Evolutionary conservation across 768 basidiomycete species (phyloP).

Genomic region (Lentinula lateritia): DNA sequence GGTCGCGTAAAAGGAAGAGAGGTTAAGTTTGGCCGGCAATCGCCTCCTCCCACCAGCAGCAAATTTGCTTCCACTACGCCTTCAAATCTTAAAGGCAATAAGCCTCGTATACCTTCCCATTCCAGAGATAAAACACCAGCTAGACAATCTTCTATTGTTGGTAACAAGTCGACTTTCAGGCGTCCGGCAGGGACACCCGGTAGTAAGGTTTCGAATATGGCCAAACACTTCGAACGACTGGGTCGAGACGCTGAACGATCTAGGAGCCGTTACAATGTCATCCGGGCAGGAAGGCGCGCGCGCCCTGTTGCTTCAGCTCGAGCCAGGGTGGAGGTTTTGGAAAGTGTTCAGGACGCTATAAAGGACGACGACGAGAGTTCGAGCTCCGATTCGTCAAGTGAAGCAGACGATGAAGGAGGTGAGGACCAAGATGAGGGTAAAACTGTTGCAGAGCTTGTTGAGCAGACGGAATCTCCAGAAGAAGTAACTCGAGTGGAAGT

Average conservation of each 20-base stretch:
- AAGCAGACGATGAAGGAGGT: conserved; percentile 29
- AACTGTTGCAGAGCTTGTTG: conserved; percentile 18
- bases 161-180: conserved; percentile 49
- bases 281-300: conserved; percentile 71
- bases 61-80: conserved; percentile 21
- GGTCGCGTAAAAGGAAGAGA: conserved; percentile 28
- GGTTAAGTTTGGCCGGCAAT: conserved; percentile 36
- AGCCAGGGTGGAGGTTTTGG: conserved; percentile 83
- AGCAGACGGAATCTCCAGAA: conserved; percentile 21
- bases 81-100: conserved; percentile 27
- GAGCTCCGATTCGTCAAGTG: conserved; percentile 50
- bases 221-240: conserved; percentile 87
- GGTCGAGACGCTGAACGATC: conserved; percentile 68
- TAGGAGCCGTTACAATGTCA: conserved; percentile 78
- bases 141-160: conserved; percentile 38
- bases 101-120: conserved; percentile 31
- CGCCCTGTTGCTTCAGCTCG: conserved; percentile 87
- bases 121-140: conserved; percentile 35
- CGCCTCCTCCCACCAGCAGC: conserved; percentile 31
- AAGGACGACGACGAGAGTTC: conserved; percentile 71
- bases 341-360: conserved; percentile 88
- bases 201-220: conserved; percentile 79
- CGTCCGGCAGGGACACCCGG: conserved; percentile 43
- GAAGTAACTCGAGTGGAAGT: conserved; percentile 16
- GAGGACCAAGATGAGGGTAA: conserved; percentile 14